Evolutionary conservation across 106 monocot species (phyloP), one percentile per base, ranked within the genome.

Genomic region (Dendrobium catenatum): DNA sequence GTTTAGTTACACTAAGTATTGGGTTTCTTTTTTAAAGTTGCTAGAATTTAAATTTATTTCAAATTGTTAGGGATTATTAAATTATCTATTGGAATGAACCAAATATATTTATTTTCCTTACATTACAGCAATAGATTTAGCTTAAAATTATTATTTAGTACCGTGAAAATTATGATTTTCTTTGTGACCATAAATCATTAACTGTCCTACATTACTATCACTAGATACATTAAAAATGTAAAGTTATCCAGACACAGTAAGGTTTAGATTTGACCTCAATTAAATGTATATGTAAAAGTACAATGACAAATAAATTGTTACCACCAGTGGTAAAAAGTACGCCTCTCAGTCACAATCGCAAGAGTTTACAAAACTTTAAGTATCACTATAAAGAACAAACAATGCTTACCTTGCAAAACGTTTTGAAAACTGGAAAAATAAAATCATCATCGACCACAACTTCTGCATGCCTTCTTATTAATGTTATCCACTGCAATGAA

Each of bases 401-500:
- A 44, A 76, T 20, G 33, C 40, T 77, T 87, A 98, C 98, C 98
- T 95, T 93, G 89, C 98, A 98, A 84, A 87, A 82, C 40, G 76
- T 89, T 76, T 83, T 93, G 88, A 98, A 98, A 85, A 93, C 79
- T 73, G 88, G 85, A 84, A 91, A 93, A 49, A 95, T 70, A 72
- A 29, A 77, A 80, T 80, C 82, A 79, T 98, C 98, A 55, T 72
- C 78, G 80, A 83, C 86, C 42, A 95, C 73, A 29, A 91, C 86
- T 55, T 73, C 81, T 18, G 92, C 95, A 86, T 98, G 98, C 81
- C 87, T 91, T 82, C 98, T 88, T 72, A 86, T 75, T 82, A 98
- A 87, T 68, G 89, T 79, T 72, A 88, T 86, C 98, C 98, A 98
- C 98, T 98, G 93, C 86, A 88, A 86, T 79, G 16, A 3, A 42